A percentile compares a stretch with the other conserved stretches of the same genome.
Conservation (phyloP, 2,329 filamentous ascomycete species). For the Colletotrichum orchidophilum region DNA sequence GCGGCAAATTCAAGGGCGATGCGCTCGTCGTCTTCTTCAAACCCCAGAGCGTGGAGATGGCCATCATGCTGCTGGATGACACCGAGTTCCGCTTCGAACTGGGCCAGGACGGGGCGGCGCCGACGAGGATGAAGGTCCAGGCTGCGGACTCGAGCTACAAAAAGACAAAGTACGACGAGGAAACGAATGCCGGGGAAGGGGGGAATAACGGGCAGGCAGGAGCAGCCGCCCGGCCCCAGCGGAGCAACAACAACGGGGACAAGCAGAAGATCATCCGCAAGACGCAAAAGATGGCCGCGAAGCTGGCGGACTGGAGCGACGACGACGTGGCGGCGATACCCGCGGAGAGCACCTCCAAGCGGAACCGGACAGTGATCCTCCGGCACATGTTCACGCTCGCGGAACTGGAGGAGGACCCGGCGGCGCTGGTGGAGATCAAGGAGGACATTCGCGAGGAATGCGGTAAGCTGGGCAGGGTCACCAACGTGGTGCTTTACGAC, state of each 20-base stretch:
- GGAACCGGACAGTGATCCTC: slow-evolving; percentile 85
- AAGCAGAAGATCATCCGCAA: slow-evolving; percentile 92
- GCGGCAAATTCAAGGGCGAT: slow-evolving; percentile 91
- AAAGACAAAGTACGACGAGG: slow-evolving; percentile 75
- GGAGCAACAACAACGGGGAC: slow-evolving; percentile 66
- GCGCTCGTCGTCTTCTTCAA: slow-evolving; percentile 95
- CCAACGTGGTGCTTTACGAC: slow-evolving; percentile 92
- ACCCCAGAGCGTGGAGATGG: slow-evolving; percentile 88
- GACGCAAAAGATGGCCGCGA: slow-evolving; percentile 89
- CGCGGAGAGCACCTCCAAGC: slow-evolving; percentile 59
- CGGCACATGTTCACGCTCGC: slow-evolving; percentile 92
- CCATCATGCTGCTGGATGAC: slow-evolving; percentile 83
- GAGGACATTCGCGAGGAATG: slow-evolving; percentile 94
- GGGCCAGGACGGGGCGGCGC: slow-evolving; percentile 60
- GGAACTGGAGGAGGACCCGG: slow-evolving; percentile 86
- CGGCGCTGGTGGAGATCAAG: slow-evolving; percentile 88
- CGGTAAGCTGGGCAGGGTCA: slow-evolving; percentile 84
- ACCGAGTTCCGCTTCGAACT: slow-evolving; percentile 77
- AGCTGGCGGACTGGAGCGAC: slow-evolving; percentile 94
- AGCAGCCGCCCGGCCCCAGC: slow-evolving; percentile 44
- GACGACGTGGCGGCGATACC: slow-evolving; percentile 72
- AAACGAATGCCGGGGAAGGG: slow-evolving; percentile 32
- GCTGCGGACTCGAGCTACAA: slow-evolving; percentile 93
- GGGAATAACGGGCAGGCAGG: slow-evolving; percentile 40
- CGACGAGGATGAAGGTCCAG: slow-evolving; percentile 78